These are phyloP conservation scores for Chaetomiaceae sp. DNA, from an alignment of 2,329 filamentous ascomycete genomes.

Conservation along the genomic window DNA sequence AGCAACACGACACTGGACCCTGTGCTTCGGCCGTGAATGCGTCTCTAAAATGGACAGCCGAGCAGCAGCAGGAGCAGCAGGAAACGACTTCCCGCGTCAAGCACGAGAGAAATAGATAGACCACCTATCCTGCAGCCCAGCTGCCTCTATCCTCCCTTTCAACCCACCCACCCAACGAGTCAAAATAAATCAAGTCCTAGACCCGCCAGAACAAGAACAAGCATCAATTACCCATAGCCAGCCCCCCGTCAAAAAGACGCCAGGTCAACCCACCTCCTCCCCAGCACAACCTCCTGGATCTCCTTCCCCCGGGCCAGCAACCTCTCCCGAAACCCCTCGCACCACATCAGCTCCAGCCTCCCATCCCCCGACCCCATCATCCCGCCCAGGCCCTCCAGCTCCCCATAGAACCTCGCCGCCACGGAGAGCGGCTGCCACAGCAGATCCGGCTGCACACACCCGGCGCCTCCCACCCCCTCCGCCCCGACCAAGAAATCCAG, in stretches of 20 bases:
- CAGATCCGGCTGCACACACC: constrained; percentile 45
- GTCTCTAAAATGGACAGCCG: too few relatives aligned
- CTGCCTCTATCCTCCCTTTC: too few relatives aligned
- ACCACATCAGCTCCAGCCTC: constrained; percentile 45
- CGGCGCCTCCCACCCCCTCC: too few relatives aligned
- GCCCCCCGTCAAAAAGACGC: constrained; percentile 8
- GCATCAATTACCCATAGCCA: not conserved
- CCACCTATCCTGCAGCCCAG: too few relatives aligned
- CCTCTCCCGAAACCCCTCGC: constrained; percentile 40
- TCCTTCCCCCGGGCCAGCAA: constrained; percentile 40
- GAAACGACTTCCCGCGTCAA: too few relatives aligned
- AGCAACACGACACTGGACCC: too few relatives aligned
- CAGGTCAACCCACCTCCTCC: constrained; percentile 37
- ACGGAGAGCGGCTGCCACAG: constrained; percentile 41
- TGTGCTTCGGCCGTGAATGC: too few relatives aligned
- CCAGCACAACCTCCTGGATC: constrained; percentile 38
- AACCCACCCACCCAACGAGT: too few relatives aligned
- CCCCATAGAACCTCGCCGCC: constrained; percentile 39
- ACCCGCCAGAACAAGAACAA: not conserved
- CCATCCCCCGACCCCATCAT: constrained; percentile 7
- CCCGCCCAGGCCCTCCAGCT: not conserved
- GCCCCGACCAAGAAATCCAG: constrained; percentile 30
- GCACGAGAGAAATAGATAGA: too few relatives aligned
- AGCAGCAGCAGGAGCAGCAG: too few relatives aligned
- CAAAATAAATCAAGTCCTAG: too few relatives aligned